Base-by-base conservation (phyloP, 1,139 yeast species). In the Hanseniaspora uvarum region DNA sequence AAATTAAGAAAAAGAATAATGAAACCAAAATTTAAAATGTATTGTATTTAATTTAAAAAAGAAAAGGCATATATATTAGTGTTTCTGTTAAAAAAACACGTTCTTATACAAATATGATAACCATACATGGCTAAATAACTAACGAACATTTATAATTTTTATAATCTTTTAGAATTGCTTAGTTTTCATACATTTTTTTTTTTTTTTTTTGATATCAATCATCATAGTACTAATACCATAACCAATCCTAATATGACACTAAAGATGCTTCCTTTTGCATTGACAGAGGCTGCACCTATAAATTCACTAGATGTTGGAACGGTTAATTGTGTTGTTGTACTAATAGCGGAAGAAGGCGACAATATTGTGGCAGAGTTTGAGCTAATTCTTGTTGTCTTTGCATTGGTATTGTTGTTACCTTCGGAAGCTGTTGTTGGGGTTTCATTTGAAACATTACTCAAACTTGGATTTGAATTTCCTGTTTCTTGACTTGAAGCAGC, bases 81-180 rank as follows among this genome's bases (percentile, higher is more conserved):
- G 11, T 28, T 28, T 28, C 11, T 10, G 31, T 10, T 28, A 12
- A 28, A 6, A 10, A 28, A 28, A 10, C 7, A 6, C 7, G 11
- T 28, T n/a, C n/a, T n/a, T 28, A 28, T 28, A 10, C 31, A 3
- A 28, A 4, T 12, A 10, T 28, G 8, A 4, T 31, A 34, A 5
- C 18, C 8, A 21, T 38, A 21, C 28, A 38, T 38, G 41, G 41
- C 14, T 38, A 38, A 38, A 38, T 38, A 38, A 38, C 41, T 38
- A 38, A 38, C 41, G 41, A 38, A 38, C 41, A 38, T 37, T 37
- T 37, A 37, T 37, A 37, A 18, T 37, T 21, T 37, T 37, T 37
- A 18, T 36, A 16, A 36, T 16, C 16, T 36, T 18, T n/a, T n/a
- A n/a, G n/a, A n/a, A n/a, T n/a, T n/a, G n/a, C n/a, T n/a, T n/a